phyloP scores from a whole-genome alignment of 352 stramenopile genomes.

The Pythium phragmiticola region DNA sequence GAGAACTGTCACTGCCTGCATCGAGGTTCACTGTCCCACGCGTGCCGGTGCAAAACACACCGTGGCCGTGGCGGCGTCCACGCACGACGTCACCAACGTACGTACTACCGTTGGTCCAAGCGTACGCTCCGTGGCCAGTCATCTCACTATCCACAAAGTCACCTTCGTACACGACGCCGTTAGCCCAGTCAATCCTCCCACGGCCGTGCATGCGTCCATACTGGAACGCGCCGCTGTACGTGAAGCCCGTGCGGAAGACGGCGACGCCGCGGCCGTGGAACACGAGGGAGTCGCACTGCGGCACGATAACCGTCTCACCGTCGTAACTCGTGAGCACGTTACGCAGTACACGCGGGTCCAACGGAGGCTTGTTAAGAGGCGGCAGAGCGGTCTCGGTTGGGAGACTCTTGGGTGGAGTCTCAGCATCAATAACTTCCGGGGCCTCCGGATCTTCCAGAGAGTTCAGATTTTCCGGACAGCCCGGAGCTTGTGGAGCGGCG shows the following conservation, averaged over 20 bases:
- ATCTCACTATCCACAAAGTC: constrained; percentile 76
- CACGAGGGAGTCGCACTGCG: constrained; percentile 47
- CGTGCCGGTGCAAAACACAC: constrained; percentile 50
- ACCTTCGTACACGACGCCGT: constrained; percentile 65
- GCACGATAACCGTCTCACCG: constrained; percentile 40
- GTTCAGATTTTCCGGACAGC: neutral
- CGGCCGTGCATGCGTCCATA: constrained; percentile 73
- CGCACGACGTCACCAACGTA: constrained; percentile 74
- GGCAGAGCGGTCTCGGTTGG: neutral
- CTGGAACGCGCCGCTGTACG: constrained; percentile 64
- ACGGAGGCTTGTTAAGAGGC: constrained; percentile 25
- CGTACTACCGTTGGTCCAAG: constrained; percentile 78
- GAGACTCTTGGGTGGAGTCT: neutral
- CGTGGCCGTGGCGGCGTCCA: constrained; percentile 76
- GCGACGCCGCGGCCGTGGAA: constrained; percentile 60
- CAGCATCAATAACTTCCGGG: neutral
- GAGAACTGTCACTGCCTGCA: neutral
- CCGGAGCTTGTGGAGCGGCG: neutral
- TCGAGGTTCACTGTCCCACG: constrained; percentile 19
- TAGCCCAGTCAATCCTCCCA: constrained; percentile 64
- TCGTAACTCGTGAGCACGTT: constrained; percentile 51
- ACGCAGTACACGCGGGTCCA: constrained; percentile 64
- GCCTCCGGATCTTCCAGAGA: neutral
- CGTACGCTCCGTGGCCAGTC: constrained; percentile 54
- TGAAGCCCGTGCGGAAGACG: constrained; percentile 62